Evolutionary conservation across 192 early-diverging fungal genomes (phyloP), one percentile per base, ranked within the genome.

Genomic region (Coemansia guatemalensis): DNA sequence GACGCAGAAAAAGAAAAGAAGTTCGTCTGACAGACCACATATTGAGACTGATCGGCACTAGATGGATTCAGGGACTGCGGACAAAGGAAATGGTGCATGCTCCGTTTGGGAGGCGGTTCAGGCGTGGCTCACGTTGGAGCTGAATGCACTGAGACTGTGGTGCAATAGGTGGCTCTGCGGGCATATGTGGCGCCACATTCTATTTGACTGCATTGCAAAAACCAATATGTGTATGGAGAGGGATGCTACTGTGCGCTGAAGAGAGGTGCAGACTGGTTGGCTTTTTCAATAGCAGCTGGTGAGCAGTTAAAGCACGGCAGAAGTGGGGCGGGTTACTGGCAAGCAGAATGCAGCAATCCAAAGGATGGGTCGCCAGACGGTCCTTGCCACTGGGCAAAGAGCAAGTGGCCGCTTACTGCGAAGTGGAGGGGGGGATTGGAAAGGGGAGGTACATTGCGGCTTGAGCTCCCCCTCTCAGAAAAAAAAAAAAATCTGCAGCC

Each of bases 401-500:
- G 27, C 54, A 56, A 48, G 59, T 20, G 7, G 59, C 48, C 29
- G 48, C 20, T 51, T 44, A 44, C 39, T 44, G 39, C 39, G 48
- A 57, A 29, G 52, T 53, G 52, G 52, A 53, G 27, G 17, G 59
- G 30, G 17, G 58, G 59, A 50, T 61, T 48, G 26, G 48, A 48
- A 61, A 61, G 59, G 59, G 48, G 48, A 32, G 59, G 59, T 26
- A 30, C 51, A 39, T 61, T 44, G 39, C 39, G 39, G 39, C 39
- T 44, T 44, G 39, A 44, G 39, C 39, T 44, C 11, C 48, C 58
- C 55, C 60, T 57, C 61, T 57, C n/a, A n/a, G n/a, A n/a, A n/a
- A n/a, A n/a, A n/a, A 68, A 33, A 49, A 68, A 73, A 74, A 74
- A 74, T 60, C 65, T 74, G 65, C 71, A 74, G 65, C 50, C 51